phyloP scores from a whole-genome alignment of 257 asterid genomes.

The Cynanchum wilfordii region DNA sequence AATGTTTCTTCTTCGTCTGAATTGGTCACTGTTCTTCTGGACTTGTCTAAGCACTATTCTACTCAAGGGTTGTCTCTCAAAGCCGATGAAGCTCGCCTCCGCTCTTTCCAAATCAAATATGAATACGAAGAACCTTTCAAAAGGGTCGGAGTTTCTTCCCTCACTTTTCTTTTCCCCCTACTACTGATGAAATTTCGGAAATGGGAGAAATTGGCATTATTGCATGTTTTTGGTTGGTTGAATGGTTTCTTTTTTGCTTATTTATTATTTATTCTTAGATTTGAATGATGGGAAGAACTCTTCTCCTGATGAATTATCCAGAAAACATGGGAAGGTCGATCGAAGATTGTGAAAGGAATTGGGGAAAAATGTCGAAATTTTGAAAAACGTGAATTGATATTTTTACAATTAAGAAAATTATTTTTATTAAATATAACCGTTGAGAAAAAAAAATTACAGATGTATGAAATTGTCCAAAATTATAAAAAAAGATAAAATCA shows the following conservation, averaged over 20 bases:
- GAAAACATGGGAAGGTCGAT: no score
- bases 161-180: not conserved
- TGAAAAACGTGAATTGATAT: no score
- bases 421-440: no score
- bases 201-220: not conserved
- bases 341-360: no score
- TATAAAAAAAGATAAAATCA: no score
- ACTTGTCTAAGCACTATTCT: conserved; percentile 63
- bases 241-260: not conserved
- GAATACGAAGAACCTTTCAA: conserved; percentile 6
- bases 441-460: no score
- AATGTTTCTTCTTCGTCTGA: conserved; percentile 23
- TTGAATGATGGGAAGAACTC: conserved; percentile 21
- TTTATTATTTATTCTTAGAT: conserved; percentile 24
- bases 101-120: conserved; percentile 51
- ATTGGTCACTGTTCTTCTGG: conserved; percentile 54
- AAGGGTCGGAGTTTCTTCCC: conserved; percentile 31
- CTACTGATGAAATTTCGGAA: not conserved
- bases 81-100: conserved; percentile 54
- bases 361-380: no score
- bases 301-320: conserved; percentile 17
- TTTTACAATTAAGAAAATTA: no score
- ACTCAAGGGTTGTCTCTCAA: conserved; percentile 52
- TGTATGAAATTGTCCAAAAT: no score
- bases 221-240: not conserved